Conservation (phyloP, 2,329 filamentous ascomycete species). For the Colletotrichum siamense region DNA sequence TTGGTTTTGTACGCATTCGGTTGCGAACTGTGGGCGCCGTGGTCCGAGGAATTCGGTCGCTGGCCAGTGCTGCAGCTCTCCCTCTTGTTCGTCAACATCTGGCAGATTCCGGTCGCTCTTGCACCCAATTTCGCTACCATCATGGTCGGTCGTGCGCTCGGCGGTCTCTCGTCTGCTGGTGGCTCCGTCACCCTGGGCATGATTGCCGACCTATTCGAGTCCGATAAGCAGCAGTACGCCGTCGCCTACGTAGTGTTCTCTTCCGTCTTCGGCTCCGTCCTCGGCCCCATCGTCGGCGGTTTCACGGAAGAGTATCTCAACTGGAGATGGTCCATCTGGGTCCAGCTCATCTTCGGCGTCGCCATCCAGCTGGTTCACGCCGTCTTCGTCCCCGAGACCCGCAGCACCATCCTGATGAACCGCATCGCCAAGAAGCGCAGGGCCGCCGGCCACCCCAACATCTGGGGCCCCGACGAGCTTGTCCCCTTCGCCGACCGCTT, state of each 20-base stretch:
- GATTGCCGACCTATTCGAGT: conserved; percentile 77
- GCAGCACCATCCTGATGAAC: conserved; percentile 79
- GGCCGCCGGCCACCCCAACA: conserved; percentile 62
- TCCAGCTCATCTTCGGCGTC: conserved; percentile 80
- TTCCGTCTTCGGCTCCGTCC: conserved; percentile 77
- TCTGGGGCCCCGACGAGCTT: conserved; percentile 78
- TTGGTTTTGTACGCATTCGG: conserved; percentile 83
- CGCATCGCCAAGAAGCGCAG: conserved; percentile 77
- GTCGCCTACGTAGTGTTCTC: conserved; percentile 81
- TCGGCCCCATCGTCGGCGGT: conserved; percentile 80
- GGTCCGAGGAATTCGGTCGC: conserved; percentile 83
- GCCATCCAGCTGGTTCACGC: conserved; percentile 72
- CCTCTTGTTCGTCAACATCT: conserved; percentile 79
- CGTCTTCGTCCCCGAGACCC: conserved; percentile 77
- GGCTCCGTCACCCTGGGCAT: conserved; percentile 77
- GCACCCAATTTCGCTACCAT: conserved; percentile 76
- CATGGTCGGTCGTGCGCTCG: conserved; percentile 73
- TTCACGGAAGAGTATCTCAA: conserved; percentile 71
- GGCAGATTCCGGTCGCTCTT: conserved; percentile 74
- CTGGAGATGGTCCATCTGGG: conserved; percentile 82
- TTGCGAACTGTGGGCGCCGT: conserved; percentile 88
- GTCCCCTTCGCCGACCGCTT: conserved; percentile 64
- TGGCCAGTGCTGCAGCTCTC: conserved; percentile 77
- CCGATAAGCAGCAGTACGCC: conserved; percentile 75
- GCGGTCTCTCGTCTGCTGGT: conserved; percentile 74